Evolutionary conservation across 768 basidiomycete species (phyloP).

Genomic region (Leccinum disarticulatum): DNA sequence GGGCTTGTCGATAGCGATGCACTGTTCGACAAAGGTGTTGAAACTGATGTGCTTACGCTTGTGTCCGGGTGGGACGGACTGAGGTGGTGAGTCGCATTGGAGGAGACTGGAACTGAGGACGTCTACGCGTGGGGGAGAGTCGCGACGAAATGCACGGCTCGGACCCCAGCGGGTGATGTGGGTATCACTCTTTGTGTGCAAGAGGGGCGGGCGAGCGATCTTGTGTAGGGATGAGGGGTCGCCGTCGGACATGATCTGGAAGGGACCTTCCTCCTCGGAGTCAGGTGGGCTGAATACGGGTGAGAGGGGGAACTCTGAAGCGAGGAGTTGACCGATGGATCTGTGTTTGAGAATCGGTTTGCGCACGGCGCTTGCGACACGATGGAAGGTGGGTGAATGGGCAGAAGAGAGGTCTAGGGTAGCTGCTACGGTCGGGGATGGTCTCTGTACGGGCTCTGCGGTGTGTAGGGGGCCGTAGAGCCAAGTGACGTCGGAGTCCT

Average conservation of each 20-base stretch:
- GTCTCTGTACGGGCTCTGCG: constrained; percentile 66
- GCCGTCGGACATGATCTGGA: constrained; percentile 22
- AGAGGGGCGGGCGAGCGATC: constrained; percentile 51
- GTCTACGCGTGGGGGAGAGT: constrained; percentile 64
- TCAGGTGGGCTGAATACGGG: constrained; percentile 63
- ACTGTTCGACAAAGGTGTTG: constrained; percentile 98
- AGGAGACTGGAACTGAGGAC: constrained; percentile 13
- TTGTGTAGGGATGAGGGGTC: constrained; percentile 9
- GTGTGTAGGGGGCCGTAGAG: constrained; percentile 96
- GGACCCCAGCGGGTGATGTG: constrained; percentile 62
- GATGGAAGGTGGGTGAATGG: constrained; percentile 30
- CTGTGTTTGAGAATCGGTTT: constrained; percentile 98
- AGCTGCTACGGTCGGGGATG: constrained; percentile 38
- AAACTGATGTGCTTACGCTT: constrained; percentile 93
- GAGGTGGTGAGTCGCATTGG: constrained; percentile 19
- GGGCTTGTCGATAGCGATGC: constrained; percentile 86
- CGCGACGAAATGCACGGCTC: constrained; percentile 50
- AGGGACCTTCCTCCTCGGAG: constrained; percentile 45
- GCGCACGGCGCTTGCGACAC: constrained; percentile 28
- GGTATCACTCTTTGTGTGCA: constrained; percentile 88
- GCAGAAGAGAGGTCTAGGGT: constrained; percentile 37
- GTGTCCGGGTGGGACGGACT: constrained; percentile 20
- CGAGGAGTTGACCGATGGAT: constrained; percentile 86
- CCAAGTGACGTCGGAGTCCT: constrained; percentile 99
- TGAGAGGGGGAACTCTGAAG: constrained; percentile 63